Evolutionary conservation across 805 yeast species (phyloP).

Genomic region (Danielia oregonensis): DNA sequence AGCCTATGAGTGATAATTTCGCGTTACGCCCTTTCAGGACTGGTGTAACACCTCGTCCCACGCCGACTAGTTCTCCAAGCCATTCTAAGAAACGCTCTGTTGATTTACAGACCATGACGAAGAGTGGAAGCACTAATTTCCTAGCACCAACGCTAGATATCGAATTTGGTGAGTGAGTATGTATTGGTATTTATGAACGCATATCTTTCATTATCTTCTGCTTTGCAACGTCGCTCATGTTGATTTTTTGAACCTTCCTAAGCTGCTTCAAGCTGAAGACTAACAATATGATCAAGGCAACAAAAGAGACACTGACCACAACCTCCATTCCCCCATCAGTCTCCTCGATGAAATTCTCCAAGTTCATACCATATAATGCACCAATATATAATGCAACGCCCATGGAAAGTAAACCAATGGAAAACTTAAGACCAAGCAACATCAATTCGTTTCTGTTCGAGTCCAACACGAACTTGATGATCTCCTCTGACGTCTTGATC

Average conservation of each 20-base stretch:
- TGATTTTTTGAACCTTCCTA: constrained; percentile 65
- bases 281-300: constrained; percentile 45
- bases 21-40: constrained; percentile 41
- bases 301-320: constrained; percentile 41
- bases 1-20: constrained; percentile 29
- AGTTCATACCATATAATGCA: constrained; percentile 92
- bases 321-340: constrained; percentile 61
- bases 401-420: constrained; percentile 77
- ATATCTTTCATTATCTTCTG: constrained; percentile 5
- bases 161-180: constrained; percentile 1
- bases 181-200: too few relatives aligned
- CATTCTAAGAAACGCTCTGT: constrained; percentile 18
- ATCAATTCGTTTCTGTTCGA: constrained; percentile 91
- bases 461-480: constrained; percentile 87
- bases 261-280: constrained; percentile 53
- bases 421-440: constrained; percentile 79
- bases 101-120: constrained; percentile 2
- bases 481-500: constrained; percentile 90
- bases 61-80: constrained; percentile 37
- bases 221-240: constrained; percentile 48
- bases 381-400: constrained; percentile 80
- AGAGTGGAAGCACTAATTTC: constrained; percentile 1
- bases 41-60: constrained; percentile 36
- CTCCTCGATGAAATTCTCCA: constrained; percentile 89
- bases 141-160: constrained; percentile 1